Evolutionary conservation across 306 rosid species (phyloP).

Genomic region (Lithocarpus polystachyus): DNA sequence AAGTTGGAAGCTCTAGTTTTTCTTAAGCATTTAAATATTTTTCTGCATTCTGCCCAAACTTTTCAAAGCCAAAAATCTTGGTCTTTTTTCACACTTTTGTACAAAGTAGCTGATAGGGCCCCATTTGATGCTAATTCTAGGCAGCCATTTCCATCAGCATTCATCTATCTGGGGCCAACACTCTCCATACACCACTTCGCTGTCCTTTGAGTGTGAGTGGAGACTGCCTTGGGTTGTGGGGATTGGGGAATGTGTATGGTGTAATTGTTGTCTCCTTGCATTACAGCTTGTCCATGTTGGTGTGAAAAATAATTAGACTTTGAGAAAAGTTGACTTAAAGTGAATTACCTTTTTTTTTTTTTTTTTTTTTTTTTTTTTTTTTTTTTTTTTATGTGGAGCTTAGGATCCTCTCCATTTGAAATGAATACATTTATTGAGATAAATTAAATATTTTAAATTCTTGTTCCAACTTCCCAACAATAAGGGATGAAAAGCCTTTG

Average conservation of each 20-base stretch:
- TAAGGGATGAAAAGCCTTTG: no score
- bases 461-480: no score
- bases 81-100: slow-evolving; percentile 18
- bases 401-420: no score
- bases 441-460: no score
- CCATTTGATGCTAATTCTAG: neutral
- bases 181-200: neutral
- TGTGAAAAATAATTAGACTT: neutral
- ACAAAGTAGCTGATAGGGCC: slow-evolving; percentile 11
- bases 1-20: slow-evolving; percentile 19
- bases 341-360: no score
- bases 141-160: slow-evolving; percentile 2
- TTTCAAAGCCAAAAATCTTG: slow-evolving; percentile 26
- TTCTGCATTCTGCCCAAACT: slow-evolving; percentile 21
- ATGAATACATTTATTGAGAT: no score
- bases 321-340: no score
- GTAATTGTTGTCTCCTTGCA: neutral
- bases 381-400: no score
- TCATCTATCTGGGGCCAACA: slow-evolving; percentile 19
- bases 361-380: no score
- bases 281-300: neutral
- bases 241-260: neutral
- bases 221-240: slow-evolving; percentile 16
- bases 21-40: neutral
- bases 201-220: neutral